Evolutionary conservation across 2,329 filamentous ascomycete species (phyloP).

Genomic region (Fusarium concolor): DNA sequence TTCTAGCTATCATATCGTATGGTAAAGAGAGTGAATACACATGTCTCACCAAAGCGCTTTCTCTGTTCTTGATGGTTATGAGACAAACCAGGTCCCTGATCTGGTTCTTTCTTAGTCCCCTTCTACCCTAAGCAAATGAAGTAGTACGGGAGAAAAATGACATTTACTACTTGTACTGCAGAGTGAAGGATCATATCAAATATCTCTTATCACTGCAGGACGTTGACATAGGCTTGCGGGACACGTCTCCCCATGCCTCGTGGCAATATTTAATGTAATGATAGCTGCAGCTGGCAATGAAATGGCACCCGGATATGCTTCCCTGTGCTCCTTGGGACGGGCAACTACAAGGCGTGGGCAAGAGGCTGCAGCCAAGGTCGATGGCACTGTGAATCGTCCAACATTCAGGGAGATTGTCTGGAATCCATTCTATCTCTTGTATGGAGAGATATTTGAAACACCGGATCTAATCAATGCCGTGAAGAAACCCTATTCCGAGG

Average conservation of each 20-base stretch:
- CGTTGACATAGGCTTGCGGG: not conserved
- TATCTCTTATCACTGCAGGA: slow-evolving; percentile 5
- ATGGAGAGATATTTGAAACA: not conserved
- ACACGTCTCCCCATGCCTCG: not conserved
- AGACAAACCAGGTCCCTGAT: not conserved
- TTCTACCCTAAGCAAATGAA: not conserved
- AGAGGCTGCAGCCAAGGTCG: not conserved
- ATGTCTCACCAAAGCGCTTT: not conserved
- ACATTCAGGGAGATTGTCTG: too few relatives aligned
- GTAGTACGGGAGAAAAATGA: not conserved
- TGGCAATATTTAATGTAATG: slow-evolving; percentile 8
- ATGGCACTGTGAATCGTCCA: not conserved
- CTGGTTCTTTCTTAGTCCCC: not conserved
- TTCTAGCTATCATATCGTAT: not conserved
- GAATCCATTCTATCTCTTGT: not conserved
- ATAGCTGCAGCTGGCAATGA: slow-evolving; percentile 5
- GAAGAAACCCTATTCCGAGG: slow-evolving; percentile 39
- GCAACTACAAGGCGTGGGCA: not conserved
- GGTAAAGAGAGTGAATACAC: not conserved
- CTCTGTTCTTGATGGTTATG: not conserved
- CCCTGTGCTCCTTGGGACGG: not conserved
- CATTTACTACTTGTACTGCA: not conserved
- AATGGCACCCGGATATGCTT: not conserved
- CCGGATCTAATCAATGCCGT: slow-evolving; percentile 24
- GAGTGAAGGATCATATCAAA: slow-evolving; percentile 12